Evolutionary conservation across 257 asterid species (phyloP).

Genomic region (Plantago elongata): DNA sequence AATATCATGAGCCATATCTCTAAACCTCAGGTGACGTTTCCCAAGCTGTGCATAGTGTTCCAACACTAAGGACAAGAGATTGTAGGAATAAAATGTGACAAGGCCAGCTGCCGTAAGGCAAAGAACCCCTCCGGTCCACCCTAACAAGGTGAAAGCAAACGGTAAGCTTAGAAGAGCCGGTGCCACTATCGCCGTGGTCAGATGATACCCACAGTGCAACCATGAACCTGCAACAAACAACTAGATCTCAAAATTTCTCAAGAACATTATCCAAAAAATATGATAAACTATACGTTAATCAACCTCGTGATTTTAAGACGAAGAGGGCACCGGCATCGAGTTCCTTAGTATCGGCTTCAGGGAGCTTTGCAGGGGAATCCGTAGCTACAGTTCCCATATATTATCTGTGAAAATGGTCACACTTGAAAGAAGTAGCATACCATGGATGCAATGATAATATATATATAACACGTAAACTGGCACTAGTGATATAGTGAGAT

Average conservation of each 20-base stretch:
- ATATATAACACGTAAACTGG: too few species aligned
- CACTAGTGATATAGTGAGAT: too few species aligned
- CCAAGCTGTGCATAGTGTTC: slow-evolving; percentile 66
- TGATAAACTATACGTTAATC: background rate
- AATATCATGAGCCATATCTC: slow-evolving; percentile 72
- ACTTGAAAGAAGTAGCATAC: background rate
- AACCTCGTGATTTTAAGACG: slow-evolving; percentile 66
- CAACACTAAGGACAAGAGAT: slow-evolving; percentile 45
- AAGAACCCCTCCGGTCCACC: slow-evolving; percentile 55
- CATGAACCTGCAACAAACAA: slow-evolving; percentile 41
- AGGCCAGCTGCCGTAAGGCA: slow-evolving; percentile 43
- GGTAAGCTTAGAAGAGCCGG: slow-evolving; percentile 66
- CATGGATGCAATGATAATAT: too few species aligned
- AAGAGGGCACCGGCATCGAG: slow-evolving; percentile 60
- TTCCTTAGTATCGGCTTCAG: slow-evolving; percentile 14
- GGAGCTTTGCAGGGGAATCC: slow-evolving; percentile 23
- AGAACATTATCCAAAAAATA: background rate
- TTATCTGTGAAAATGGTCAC: background rate
- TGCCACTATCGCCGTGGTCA: slow-evolving; percentile 64
- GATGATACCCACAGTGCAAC: slow-evolving; percentile 68
- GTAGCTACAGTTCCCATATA: slow-evolving; percentile 29
- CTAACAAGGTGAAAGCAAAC: slow-evolving; percentile 45
- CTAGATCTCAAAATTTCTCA: background rate
- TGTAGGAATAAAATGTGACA: slow-evolving; percentile 59
- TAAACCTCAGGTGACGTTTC: slow-evolving; percentile 56